Percentiles rank a stretch among this genome's conserved stretches.
Conservation (phyloP, 306 rosid genomes). For the Vicia sativa region DNA sequence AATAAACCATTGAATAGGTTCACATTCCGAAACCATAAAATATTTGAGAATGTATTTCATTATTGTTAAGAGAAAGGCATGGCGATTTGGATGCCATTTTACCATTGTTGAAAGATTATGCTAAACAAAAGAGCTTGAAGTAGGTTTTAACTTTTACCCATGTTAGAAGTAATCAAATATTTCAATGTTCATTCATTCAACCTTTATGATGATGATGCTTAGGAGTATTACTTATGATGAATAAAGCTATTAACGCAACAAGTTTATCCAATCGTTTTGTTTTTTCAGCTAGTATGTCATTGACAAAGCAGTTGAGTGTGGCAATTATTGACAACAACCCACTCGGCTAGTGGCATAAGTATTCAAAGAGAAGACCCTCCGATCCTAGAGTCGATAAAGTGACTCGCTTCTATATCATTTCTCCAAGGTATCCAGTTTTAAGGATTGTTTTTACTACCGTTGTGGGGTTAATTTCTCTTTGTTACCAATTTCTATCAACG, state of each 20-base stretch:
- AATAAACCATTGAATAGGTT: constrained; percentile 1
- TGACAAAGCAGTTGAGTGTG: constrained; percentile 87
- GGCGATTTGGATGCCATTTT: too few relatives aligned
- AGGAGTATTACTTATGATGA: constrained; percentile 18
- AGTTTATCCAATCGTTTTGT: constrained; percentile 26
- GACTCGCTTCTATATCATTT: constrained; percentile 80
- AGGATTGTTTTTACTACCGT: constrained; percentile 24
- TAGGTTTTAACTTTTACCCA: too few relatives aligned
- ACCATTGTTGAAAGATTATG: too few relatives aligned
- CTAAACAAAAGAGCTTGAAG: too few relatives aligned
- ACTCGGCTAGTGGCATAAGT: constrained; percentile 45
- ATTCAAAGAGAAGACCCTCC: constrained; percentile 80
- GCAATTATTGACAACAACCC: constrained; percentile 98
- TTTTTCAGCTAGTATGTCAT: constrained; percentile 76
- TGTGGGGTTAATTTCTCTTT: not conserved
- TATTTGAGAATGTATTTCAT: constrained; percentile 12
- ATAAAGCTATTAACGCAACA: constrained; percentile 9
- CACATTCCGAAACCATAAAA: constrained; percentile 9
- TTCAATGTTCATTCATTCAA: too few relatives aligned
- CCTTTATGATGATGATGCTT: constrained; percentile 19
- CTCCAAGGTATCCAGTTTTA: constrained; percentile 68
- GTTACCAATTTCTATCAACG: too few relatives aligned
- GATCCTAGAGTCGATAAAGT: constrained; percentile 96
- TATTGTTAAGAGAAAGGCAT: not conserved
- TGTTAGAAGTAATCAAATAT: too few relatives aligned